Evolutionary conservation across 2,329 filamentous ascomycete genomes (phyloP).

Genomic region (Coccinonectria pachysandricola): DNA sequence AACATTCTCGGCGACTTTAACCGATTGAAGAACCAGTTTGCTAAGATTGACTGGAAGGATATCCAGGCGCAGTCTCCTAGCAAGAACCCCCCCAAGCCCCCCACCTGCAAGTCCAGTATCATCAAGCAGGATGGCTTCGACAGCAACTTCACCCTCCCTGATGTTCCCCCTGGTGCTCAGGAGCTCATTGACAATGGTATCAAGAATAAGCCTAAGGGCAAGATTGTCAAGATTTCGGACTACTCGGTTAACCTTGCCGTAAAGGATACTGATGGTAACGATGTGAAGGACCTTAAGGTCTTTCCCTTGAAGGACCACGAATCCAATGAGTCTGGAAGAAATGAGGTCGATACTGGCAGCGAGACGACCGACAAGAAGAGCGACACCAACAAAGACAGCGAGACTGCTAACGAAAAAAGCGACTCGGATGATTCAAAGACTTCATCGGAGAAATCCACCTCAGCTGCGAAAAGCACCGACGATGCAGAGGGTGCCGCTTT

Average conservation of each 20-base stretch:
- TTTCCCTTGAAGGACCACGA: conserved; percentile 33
- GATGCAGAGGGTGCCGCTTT: conserved; percentile 20
- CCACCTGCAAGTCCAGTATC: conserved; percentile 54
- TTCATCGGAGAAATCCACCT: conserved; percentile 9
- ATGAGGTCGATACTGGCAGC: conserved; percentile 26
- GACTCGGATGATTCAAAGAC: too few relatives aligned
- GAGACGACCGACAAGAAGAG: conserved; percentile 11
- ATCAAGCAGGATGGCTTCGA: conserved; percentile 61
- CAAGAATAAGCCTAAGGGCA: conserved; percentile 49
- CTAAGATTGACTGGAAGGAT: conserved; percentile 58
- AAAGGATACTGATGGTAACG: conserved; percentile 29
- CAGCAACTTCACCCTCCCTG: conserved; percentile 69
- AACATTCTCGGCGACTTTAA: conserved; percentile 56
- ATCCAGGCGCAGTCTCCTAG: conserved; percentile 54
- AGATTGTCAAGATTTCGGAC: conserved; percentile 57
- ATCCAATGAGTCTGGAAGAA: conserved; percentile 36
- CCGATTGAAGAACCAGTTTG: conserved; percentile 65
- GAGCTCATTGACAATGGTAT: conserved; percentile 71
- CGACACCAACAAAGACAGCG: conserved; percentile 4
- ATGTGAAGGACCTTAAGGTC: conserved; percentile 36
- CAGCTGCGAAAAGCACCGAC: conserved; percentile 7
- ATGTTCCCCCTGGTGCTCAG: conserved; percentile 54
- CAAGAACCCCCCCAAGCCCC: conserved; percentile 39
- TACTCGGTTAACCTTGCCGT: conserved; percentile 44
- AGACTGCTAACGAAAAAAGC: background rate